Evolutionary conservation across 164 flowering plant genomes (phyloP).

Genomic region (Vitis vinifera): ASM3070453v1 NC_081819.1:12814501-12815000

Average conservation of each 20-base stretch:
- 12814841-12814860: slow-evolving; percentile 64
- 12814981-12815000: slow-evolving; percentile 53
- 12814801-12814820: slow-evolving; percentile 67
- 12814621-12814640: slow-evolving; percentile 76
- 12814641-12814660: slow-evolving; percentile 84
- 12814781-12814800: slow-evolving; percentile 59
- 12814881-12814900: background rate
- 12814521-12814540: too few relatives aligned
- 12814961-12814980: slow-evolving; percentile 61
- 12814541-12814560: background rate
- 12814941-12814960: slow-evolving; percentile 33
- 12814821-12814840: slow-evolving; percentile 54
- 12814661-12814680: slow-evolving; percentile 74
- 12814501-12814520: too few relatives aligned
- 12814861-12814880: slow-evolving; percentile 25
- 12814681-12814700: slow-evolving; percentile 14
- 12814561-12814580: slow-evolving; percentile 87
- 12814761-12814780: slow-evolving; percentile 2
- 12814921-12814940: background rate
- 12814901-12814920: background rate
- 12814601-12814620: slow-evolving; percentile 69
- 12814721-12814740: too few relatives aligned
- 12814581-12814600: slow-evolving; percentile 63
- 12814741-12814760: background rate
- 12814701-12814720: background rate